Evolutionary conservation across 2,329 filamentous ascomycete species (phyloP), one percentile per base, ranked within the genome.

Genomic region (Sporothrix brasiliensis): DNA sequence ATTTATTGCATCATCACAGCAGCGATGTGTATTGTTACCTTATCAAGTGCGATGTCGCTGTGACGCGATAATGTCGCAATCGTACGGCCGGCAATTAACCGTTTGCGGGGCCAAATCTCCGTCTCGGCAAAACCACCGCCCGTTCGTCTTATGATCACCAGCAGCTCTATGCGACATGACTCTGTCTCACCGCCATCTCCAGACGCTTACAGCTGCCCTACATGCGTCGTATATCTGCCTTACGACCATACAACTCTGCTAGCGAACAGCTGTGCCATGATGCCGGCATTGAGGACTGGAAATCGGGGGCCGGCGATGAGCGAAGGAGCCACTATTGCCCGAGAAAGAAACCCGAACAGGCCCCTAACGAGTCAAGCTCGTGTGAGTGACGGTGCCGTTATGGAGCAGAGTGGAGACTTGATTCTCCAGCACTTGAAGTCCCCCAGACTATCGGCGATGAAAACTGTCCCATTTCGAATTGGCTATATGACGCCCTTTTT

Each of bases 251-350:
- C 34, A 34, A 34, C 2, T 50, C 11, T 9, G 13, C 19, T 7
- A 60, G 56, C 10, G 19, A 60, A 34, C 30, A 14, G 56, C 34
- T 44, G 34, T n/a, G 11, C 24, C 21, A 44, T 39, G 56, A 44
- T 13, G 34, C 16, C 34, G 30, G 24, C n/a, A 4, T 14, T 44
- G 34, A 24, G 34, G 19, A 19, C n/a, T 44, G 56, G 56, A 44
- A 61, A 34, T 11, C 56, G 56, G 56, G 34, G 16, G 56, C 56
- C 56, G 56, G 56, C 56, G 56, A 61, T 44, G 39, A n/a, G 56
- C 56, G 56, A 34, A 21, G 34, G 19, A 44, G 34, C 34, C 34
- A 39, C 56, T 61, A 61, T 61, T n/a, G 34, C 56, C 34, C 34
- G 56, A 61, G 34, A 34, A 34, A 34, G n/a, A 0, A 5, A 1